A percentile compares a stretch with the other conserved stretches of the same genome.
These are phyloP conservation scores for Talaromyces sp. DNA, from an alignment of 2,329 filamentous ascomycete species.

Conservation along the genomic window DNA sequence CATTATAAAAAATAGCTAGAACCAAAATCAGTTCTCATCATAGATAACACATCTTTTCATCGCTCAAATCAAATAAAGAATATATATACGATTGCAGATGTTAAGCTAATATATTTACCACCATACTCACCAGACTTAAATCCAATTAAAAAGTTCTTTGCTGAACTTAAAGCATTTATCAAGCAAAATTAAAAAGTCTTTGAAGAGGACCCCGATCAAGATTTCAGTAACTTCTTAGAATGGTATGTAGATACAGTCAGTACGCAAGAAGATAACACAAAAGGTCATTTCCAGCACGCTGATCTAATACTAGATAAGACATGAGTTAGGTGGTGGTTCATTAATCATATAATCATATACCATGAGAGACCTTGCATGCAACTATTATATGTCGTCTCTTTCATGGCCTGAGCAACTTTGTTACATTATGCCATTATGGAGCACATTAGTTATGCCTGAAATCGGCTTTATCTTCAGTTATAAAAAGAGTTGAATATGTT, in stretches of 20 bases:
- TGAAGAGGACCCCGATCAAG: slow-evolving; percentile 13
- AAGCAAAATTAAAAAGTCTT: slow-evolving; percentile 21
- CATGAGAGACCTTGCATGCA: too few relatives aligned
- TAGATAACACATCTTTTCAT: slow-evolving; percentile 19
- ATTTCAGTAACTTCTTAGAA: slow-evolving; percentile 20
- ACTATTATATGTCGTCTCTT: too few relatives aligned
- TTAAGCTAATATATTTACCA: slow-evolving; percentile 16
- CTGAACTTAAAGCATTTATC: slow-evolving; percentile 30
- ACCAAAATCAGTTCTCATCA: slow-evolving; percentile 23
- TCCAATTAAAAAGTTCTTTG: slow-evolving; percentile 30
- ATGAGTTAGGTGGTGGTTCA: too few relatives aligned
- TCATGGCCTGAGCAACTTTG: too few relatives aligned
- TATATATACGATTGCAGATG: background rate
- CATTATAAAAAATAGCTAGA: slow-evolving; percentile 20
- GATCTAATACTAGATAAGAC: too few relatives aligned
- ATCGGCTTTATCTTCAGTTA: too few relatives aligned
- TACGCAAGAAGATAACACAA: too few relatives aligned
- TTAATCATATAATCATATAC: too few relatives aligned
- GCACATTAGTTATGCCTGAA: too few relatives aligned
- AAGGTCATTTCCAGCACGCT: too few relatives aligned
- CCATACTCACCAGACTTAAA: slow-evolving; percentile 31
- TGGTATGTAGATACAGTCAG: slow-evolving; percentile 24
- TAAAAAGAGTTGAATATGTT: too few relatives aligned
- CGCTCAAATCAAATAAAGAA: background rate
- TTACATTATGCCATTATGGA: too few relatives aligned